phyloP scores from a whole-genome alignment of 495 filamentous ascomycete species.

The Aspergillus haitiensis region DNA sequence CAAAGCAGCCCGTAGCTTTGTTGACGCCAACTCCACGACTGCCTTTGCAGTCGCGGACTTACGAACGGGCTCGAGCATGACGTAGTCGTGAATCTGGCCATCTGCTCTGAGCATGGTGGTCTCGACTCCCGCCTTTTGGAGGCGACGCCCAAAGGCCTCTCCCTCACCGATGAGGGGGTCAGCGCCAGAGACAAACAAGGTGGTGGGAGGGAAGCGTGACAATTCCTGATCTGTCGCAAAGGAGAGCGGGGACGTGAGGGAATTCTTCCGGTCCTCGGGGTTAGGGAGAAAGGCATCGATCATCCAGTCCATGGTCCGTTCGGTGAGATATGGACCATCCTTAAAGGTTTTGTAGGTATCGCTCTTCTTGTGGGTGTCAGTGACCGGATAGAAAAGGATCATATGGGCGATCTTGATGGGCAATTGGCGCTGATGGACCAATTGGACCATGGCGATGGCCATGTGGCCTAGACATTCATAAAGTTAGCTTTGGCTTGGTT shows the following conservation, averaged over 20 bases:
- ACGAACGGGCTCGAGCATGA: not conserved
- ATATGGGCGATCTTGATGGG: not conserved
- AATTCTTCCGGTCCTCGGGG: not conserved
- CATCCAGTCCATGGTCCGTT: not conserved
- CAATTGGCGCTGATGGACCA: not conserved
- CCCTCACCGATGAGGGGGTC: too few relatives aligned
- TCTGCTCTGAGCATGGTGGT: not conserved
- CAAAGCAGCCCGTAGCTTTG: too few relatives aligned
- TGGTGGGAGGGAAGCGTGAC: too few relatives aligned
- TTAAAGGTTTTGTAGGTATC: not conserved
- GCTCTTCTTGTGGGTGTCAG: not conserved
- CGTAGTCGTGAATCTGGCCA: not conserved
- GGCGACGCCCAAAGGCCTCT: too few relatives aligned
- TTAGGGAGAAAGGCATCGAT: not conserved
- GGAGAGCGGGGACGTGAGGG: too few relatives aligned
- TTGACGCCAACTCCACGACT: not conserved
- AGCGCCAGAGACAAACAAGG: too few relatives aligned
- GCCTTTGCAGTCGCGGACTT: not conserved
- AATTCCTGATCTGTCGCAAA: too few relatives aligned
- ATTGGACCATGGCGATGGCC: not conserved
- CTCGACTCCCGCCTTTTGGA: too few relatives aligned
- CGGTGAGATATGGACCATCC: not conserved
- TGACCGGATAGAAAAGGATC: not conserved
- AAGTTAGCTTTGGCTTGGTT: too few relatives aligned
- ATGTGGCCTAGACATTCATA: not conserved